Base-by-base conservation (phyloP, 495 filamentous ascomycete genomes). In the Aspergillus steynii region DNA sequence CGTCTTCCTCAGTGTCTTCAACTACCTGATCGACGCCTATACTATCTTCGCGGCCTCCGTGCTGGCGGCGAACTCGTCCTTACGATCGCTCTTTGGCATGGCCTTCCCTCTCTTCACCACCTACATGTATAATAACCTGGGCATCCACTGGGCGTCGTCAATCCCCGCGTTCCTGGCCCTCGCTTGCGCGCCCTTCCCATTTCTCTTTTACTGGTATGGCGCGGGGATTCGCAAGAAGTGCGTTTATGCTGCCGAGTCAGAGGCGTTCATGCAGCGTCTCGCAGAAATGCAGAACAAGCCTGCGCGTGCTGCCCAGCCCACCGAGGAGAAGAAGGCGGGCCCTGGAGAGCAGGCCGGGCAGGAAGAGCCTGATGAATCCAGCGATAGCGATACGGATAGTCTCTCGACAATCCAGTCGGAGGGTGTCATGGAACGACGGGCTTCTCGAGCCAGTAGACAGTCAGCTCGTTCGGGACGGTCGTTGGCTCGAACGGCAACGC, bases 91-190 rank as follows among this genome's bases (percentile, higher is more conserved):
- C 0, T 90, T 92, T 63, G 90, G 90, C 53, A 85, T 88, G 42
- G 86, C 82, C 0, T 93, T 95, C 72, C 91, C 90, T 0, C 78
- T 95, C 0, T 93, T 95, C 75, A 93, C 90, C 0, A 84, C 82
- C 0, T 74, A 86, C 54, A 89, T 93, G 87, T 93, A 90, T 71
- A 29, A 74, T 4, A 80, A 85, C 64, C 79, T 94, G 0, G 90
- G 90, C 52, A 85, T 88, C 55, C 88, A 92, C 74, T 92, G 90
- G 90, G 90, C 89, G 1, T 87, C 83, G 15, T 84, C 83, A 0
- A 80, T 94, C 51, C 88, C 89, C 0, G 90, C 88, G 0, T 92
- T 93, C 71, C 74, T 93, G 4, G 81, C 88, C 1, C 66, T 92
- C 7, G 77, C 73, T 6, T 92, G 90, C 68, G 77, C 90, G 50